A percentile compares a stretch with the other conserved stretches of the same genome.
phyloP scores from a whole-genome alignment of 2,329 filamentous ascomycete genomes.

The Penicillium glabrum region DNA sequence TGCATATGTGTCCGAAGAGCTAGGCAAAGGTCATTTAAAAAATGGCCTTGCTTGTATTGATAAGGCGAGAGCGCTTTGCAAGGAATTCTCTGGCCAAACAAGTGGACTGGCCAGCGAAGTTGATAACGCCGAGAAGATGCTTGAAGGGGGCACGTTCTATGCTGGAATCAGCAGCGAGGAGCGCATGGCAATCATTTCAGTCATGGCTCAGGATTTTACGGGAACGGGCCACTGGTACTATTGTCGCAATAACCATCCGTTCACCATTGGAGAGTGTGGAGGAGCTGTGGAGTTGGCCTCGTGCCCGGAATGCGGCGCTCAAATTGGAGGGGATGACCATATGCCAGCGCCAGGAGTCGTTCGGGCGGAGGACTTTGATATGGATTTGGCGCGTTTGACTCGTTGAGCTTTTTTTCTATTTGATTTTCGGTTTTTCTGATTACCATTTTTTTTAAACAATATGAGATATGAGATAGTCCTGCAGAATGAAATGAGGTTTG shows the following conservation, averaged over 20 bases:
- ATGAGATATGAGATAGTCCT: not conserved
- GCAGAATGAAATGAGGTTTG: not conserved
- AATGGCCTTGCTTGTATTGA: constrained; percentile 12
- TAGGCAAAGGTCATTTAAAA: constrained; percentile 4
- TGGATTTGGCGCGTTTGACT: not conserved
- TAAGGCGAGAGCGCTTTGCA: constrained; percentile 30
- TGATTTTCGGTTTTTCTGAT: not conserved
- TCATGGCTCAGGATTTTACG: constrained; percentile 48
- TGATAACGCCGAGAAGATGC: constrained; percentile 46
- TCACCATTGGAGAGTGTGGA: constrained; percentile 66
- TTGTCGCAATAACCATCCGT: constrained; percentile 43
- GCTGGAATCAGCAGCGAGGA: not conserved
- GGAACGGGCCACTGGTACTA: constrained; percentile 54
- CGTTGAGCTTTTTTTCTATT: not conserved
- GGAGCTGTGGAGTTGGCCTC: constrained; percentile 61
- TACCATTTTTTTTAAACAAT: not conserved
- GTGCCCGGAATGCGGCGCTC: constrained; percentile 63
- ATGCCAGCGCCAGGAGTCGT: not conserved
- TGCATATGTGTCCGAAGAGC: not conserved
- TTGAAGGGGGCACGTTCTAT: constrained; percentile 35
- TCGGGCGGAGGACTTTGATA: not conserved
- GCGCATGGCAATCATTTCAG: constrained; percentile 43
- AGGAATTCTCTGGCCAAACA: constrained; percentile 27
- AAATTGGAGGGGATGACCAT: constrained; percentile 52
- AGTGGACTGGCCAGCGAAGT: constrained; percentile 47